Conservation (phyloP, 2,329 filamentous ascomycete genomes). For the Pseudogymnoascus pannorum region DNA sequence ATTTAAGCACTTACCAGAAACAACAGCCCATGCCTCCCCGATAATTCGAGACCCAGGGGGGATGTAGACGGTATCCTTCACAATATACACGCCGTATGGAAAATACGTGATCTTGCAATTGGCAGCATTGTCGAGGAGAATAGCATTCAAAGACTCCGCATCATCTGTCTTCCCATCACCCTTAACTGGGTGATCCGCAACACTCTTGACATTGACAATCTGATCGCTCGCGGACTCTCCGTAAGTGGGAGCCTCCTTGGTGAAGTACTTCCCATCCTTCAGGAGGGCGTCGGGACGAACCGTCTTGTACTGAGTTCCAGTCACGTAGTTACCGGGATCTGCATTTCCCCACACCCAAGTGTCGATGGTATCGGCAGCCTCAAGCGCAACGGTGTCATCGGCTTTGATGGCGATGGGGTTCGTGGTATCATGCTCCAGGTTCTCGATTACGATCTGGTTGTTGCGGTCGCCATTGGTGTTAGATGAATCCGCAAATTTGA, state of each 20-base stretch:
- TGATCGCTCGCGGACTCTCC: slow-evolving; percentile 33
- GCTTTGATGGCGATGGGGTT: neutral
- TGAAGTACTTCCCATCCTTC: slow-evolving; percentile 34
- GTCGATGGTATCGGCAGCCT: slow-evolving; percentile 16
- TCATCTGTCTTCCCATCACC: slow-evolving; percentile 36
- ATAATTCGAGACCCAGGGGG: slow-evolving; percentile 44
- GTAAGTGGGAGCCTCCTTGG: slow-evolving; percentile 36
- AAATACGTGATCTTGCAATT: slow-evolving; percentile 25
- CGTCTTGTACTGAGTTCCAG: slow-evolving; percentile 21
- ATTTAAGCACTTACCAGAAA: neutral
- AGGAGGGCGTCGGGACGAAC: slow-evolving; percentile 27
- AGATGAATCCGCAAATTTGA: slow-evolving; percentile 5
- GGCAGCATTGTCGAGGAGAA: slow-evolving; percentile 22
- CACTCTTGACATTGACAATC: slow-evolving; percentile 41
- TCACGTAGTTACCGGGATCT: neutral
- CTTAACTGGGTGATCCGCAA: slow-evolving; percentile 32
- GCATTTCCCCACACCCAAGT: neutral
- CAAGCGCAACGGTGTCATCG: slow-evolving; percentile 20
- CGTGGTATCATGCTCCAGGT: neutral
- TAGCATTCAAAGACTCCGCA: slow-evolving; percentile 27
- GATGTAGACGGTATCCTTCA: slow-evolving; percentile 39
- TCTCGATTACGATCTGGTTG: slow-evolving; percentile 1
- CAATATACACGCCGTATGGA: slow-evolving; percentile 38
- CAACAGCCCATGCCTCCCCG: slow-evolving; percentile 46
- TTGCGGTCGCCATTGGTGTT: neutral